Evolutionary conservation across 495 filamentous ascomycete species (phyloP).

Genomic region (Neurospora sp.): DNA sequence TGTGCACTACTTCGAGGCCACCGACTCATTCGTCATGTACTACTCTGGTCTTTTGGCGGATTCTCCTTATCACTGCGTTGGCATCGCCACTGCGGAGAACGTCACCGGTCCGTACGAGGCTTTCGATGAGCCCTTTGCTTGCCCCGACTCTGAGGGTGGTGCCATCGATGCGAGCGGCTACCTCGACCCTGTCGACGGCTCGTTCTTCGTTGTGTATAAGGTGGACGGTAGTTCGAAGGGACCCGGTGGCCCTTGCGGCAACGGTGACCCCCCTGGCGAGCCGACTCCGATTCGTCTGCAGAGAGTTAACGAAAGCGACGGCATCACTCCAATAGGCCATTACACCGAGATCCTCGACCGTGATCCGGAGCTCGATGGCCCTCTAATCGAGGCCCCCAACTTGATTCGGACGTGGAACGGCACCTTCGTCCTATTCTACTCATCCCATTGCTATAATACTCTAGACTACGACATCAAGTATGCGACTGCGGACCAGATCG

Average conservation of each 20-base stretch:
- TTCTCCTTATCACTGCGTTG: constrained; percentile 41
- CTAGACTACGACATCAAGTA: constrained; percentile 45
- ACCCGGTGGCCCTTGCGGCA: constrained; percentile 46
- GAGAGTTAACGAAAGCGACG: constrained; percentile 37
- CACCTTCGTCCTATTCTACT: constrained; percentile 51
- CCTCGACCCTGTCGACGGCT: constrained; percentile 35
- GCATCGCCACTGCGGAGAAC: constrained; percentile 35
- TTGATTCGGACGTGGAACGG: constrained; percentile 36
- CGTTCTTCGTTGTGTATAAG: constrained; percentile 49
- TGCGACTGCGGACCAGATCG: constrained; percentile 36
- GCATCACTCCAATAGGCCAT: constrained; percentile 39
- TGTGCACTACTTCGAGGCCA: constrained; percentile 24
- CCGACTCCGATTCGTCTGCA: constrained; percentile 52
- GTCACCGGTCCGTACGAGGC: constrained; percentile 41
- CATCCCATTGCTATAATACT: constrained; percentile 44
- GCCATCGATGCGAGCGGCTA: constrained; percentile 50
- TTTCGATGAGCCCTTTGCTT: constrained; percentile 35
- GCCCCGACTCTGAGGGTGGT: constrained; percentile 40
- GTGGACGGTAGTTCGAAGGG: constrained; percentile 50
- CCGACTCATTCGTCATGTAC: constrained; percentile 46
- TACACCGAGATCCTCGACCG: constrained; percentile 46
- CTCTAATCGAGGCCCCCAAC: constrained; percentile 51
- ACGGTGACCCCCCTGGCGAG: constrained; percentile 35
- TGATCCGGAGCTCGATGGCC: constrained; percentile 38
- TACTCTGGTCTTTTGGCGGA: constrained; percentile 37